A percentile compares a stretch with the other conserved stretches of the same genome.
phyloP scores from a whole-genome alignment of 306 rosid species.

The Parietaria judaica region DNA sequence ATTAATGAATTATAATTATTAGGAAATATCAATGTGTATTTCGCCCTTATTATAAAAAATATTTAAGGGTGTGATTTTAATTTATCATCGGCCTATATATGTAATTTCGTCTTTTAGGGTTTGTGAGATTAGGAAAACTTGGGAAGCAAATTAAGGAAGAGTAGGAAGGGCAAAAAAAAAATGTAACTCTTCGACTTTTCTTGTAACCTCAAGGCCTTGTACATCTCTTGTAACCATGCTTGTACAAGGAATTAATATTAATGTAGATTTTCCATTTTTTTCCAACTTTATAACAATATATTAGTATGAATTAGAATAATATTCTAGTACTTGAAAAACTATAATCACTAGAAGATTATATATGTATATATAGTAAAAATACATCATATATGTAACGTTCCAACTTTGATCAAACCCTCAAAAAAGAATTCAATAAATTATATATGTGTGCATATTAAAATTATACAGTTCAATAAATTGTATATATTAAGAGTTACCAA shows the following conservation, averaged over 20 bases:
- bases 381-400: too few species aligned
- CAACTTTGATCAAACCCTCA: too few species aligned
- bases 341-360: too few species aligned
- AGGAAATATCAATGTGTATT: constrained; percentile 9
- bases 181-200: constrained; percentile 5
- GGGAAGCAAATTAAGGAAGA: neutral
- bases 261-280: constrained; percentile 16
- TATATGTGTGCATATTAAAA: too few species aligned
- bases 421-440: too few species aligned
- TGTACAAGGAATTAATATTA: constrained; percentile 18
- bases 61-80: constrained; percentile 26
- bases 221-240: constrained; percentile 22
- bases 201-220: constrained; percentile 23
- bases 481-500: too few species aligned
- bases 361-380: too few species aligned
- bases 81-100: neutral
- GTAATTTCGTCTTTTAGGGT: neutral
- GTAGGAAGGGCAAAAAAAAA: constrained; percentile 16
- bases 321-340: too few species aligned
- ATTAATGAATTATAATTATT: neutral
- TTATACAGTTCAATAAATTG: too few species aligned
- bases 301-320: too few species aligned
- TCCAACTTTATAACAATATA: neutral
- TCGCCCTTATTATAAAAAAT: constrained; percentile 24
- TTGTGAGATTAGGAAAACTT: neutral